Percentiles rank a stretch among this genome's conserved stretches.
Evolutionary conservation across 495 filamentous ascomycete genomes (phyloP).

Genomic region (Penicillium salamii): DNA sequence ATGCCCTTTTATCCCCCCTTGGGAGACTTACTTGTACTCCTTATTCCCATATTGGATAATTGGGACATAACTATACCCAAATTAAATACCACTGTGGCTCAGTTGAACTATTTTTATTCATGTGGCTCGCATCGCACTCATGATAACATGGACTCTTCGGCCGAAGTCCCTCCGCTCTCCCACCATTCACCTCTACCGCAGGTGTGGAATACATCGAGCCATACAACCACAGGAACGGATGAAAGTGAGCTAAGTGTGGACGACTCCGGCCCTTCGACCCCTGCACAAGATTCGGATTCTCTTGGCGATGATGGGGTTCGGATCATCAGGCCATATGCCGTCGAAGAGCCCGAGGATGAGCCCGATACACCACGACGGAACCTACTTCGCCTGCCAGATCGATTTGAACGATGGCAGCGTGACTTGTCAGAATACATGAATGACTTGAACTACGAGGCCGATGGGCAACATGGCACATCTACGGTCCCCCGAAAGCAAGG

Average conservation of each 20-base stretch:
- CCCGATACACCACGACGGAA: conserved; percentile 3
- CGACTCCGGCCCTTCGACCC: conserved; percentile 16
- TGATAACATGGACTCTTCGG: too few species aligned
- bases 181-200: too few species aligned
- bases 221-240: neutral
- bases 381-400: conserved; percentile 17
- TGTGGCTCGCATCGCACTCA: too few species aligned
- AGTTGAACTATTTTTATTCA: too few species aligned
- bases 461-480: conserved; percentile 5
- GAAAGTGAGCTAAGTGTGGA: conserved; percentile 15
- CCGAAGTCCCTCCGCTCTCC: too few species aligned
- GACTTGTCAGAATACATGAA: conserved; percentile 35
- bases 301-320: conserved; percentile 8
- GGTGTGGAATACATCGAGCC: too few species aligned
- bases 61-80: too few species aligned
- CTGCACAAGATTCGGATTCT: conserved; percentile 1
- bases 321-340: conserved; percentile 38
- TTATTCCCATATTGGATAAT: too few species aligned
- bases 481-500: conserved; percentile 21
- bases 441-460: conserved; percentile 24
- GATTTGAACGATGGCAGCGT: conserved; percentile 30
- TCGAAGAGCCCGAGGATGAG: conserved; percentile 43
- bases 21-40: too few species aligned
- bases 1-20: too few species aligned
- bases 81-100: neutral